Base-by-base conservation (phyloP, 139 green algal genomes). In the Raphidocelis subcapitata region DNA sequence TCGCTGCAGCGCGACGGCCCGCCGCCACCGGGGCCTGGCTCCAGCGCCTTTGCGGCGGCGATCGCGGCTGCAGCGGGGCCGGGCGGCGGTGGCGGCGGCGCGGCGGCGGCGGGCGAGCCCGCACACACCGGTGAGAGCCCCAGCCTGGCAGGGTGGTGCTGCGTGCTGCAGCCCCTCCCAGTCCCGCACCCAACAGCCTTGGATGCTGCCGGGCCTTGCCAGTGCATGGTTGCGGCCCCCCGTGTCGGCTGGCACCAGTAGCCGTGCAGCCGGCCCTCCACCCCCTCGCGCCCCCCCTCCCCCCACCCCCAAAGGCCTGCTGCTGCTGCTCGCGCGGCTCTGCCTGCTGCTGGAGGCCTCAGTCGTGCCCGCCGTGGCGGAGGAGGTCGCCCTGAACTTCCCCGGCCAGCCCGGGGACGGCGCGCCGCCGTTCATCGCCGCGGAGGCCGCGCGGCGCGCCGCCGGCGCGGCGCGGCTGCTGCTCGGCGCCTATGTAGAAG, bases 291-390 rank as follows among this genome's bases (percentile, higher is more conserved):
- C 15, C 67, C 49, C 23, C 21, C 31, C 65, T 52, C 33, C 33
- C 54, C 47, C 31, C 15, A 61, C 56, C 33, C 81, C 56, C 28
- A 31, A 86, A 72, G 81, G 81, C 21, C 66, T 93, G 56, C 51
- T 93, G 52, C 82, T 95, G 37, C 77, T 95, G 56, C 82, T 94
- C 36, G 87, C 86, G 62, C 80, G 83, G 72, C 74, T 93, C 68
- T 88, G 83, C 67, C 52, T 47, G 31, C 84, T 84, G 74, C 77
- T 93, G 81, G 87, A 94, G 82, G 69, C 60, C 63, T 79, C 57
- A 12, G 76, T 79, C 15, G 83, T 94, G 56, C 73, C 84, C 18
- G 69, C 72, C 37, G 86, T 87, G 8, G 86, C 92, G 77, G 86
- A 92, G 80, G 71, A 77, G 44, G 60, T 94, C 51, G 87, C 87